Percentiles rank a stretch among this genome's conserved stretches.
Conservation (phyloP, 768 basidiomycete species). For the Pilatotrama ljubarskyi region DNA sequence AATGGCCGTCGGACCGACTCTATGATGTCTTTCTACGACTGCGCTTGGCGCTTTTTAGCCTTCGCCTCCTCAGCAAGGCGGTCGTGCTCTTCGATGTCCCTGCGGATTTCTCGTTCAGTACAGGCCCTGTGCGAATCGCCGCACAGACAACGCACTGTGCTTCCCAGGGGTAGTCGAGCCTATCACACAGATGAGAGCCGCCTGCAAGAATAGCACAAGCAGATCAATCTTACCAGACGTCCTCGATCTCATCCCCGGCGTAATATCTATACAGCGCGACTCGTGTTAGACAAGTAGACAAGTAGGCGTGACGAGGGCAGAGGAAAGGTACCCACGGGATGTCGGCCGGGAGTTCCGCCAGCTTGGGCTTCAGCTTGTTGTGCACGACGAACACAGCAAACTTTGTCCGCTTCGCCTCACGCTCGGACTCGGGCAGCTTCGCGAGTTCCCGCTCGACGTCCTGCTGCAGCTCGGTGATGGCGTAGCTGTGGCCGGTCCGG, state of each 20-base stretch:
- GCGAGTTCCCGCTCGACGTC: conserved; percentile 79
- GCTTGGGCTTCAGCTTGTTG: conserved; percentile 89
- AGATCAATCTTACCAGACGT: conserved; percentile 59
- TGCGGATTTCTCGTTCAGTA: conserved; percentile 30
- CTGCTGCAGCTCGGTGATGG: conserved; percentile 82
- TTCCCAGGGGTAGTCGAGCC: conserved; percentile 89
- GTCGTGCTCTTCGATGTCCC: conserved; percentile 79
- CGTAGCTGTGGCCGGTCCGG: conserved; percentile 60
- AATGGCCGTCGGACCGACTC: not conserved
- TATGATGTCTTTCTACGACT: not conserved
- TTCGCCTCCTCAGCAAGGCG: conserved; percentile 42
- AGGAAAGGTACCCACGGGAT: conserved; percentile 50
- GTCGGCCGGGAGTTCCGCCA: conserved; percentile 68
- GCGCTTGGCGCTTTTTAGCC: conserved; percentile 5
- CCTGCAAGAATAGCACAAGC: conserved; percentile 5
- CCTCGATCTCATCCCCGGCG: conserved; percentile 70
- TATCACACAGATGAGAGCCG: conserved; percentile 32
- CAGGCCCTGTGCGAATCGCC: conserved; percentile 1
- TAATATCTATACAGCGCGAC: conserved; percentile 56
- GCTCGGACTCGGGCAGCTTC: conserved; percentile 67
- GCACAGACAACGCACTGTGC: conserved; percentile 49
- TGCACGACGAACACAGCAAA: conserved; percentile 95
- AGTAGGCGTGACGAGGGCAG: conserved; percentile 1
- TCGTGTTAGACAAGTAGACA: conserved; percentile 1
- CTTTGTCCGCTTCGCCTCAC: conserved; percentile 67